A percentile compares a stretch with the other conserved stretches of the same genome.
Evolutionary conservation across 257 asterid species (phyloP).

Genomic region (Marsdenia floribunda): DNA sequence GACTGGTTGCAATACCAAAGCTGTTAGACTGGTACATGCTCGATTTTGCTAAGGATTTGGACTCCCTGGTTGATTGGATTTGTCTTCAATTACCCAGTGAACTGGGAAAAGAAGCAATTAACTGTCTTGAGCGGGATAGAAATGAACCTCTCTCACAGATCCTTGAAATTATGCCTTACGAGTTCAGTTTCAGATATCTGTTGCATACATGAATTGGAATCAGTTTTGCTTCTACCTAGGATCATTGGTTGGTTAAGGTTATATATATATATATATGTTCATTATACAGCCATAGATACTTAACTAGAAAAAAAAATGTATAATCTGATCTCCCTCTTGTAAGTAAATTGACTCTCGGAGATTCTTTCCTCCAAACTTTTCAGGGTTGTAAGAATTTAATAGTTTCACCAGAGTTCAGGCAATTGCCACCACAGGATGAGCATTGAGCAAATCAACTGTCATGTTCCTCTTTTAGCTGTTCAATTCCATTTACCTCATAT

Average conservation of each 20-base stretch:
- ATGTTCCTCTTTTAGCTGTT: too few species aligned
- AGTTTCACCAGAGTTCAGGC: neutral
- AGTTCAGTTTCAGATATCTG: constrained; percentile 82
- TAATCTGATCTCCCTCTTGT: constrained; percentile 26
- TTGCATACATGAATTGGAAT: constrained; percentile 37
- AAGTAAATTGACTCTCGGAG: constrained; percentile 24
- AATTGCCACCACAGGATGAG: neutral
- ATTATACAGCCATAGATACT: constrained; percentile 29
- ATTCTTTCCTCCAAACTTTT: constrained; percentile 6
- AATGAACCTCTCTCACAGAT: constrained; percentile 37
- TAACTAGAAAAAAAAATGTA: constrained; percentile 22
- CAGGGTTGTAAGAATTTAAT: constrained; percentile 8
- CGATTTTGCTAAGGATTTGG: constrained; percentile 82
- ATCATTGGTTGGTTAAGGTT: constrained; percentile 24
- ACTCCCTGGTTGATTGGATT: constrained; percentile 80
- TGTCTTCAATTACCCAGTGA: constrained; percentile 69
- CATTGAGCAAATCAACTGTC: neutral
- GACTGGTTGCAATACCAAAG: constrained; percentile 69
- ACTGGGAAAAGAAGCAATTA: constrained; percentile 61
- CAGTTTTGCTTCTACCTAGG: constrained; percentile 22
- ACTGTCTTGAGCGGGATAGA: constrained; percentile 51
- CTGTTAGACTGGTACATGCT: constrained; percentile 82
- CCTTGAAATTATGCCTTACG: constrained; percentile 69
- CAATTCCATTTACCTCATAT: too few species aligned
- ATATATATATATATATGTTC: constrained; percentile 4